phyloP scores from a whole-genome alignment of 1,284 basidiomycete species.

The Apiotrichum mycotoxinovorans region DNA sequence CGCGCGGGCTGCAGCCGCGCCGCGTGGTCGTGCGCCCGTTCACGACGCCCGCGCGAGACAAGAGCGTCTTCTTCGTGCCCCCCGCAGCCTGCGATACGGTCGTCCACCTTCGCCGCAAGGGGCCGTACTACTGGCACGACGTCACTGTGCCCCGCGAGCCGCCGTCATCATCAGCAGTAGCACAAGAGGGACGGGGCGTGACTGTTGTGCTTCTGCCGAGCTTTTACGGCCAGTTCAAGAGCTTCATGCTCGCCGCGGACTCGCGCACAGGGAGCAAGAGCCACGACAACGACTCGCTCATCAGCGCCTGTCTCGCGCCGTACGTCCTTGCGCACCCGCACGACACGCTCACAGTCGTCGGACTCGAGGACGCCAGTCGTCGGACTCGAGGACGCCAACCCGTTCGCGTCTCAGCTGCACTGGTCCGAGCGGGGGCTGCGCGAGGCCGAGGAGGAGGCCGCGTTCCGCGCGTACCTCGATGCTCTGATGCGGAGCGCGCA shows the following conservation, averaged over 20 bases:
- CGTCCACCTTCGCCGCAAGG: not conserved
- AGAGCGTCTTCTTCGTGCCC: not conserved
- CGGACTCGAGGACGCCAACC: slow-evolving; percentile 7
- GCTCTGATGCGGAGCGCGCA: not conserved
- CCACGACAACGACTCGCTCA: not conserved
- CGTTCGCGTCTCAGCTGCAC: not conserved
- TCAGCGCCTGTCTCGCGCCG: not conserved
- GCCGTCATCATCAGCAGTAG: too few species aligned
- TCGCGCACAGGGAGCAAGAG: not conserved
- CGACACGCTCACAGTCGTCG: slow-evolving; percentile 1
- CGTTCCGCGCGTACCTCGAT: not conserved
- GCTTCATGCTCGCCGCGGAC: not conserved
- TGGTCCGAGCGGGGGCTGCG: not conserved
- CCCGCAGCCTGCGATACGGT: not conserved
- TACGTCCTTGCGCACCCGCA: not conserved
- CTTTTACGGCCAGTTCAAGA: slow-evolving; percentile 4
- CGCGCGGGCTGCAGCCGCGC: not conserved
- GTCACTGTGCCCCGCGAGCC: not conserved
- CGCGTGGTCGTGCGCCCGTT: not conserved
- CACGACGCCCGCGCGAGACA: not conserved
- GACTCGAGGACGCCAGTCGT: slow-evolving; percentile 7
- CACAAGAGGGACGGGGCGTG: not conserved
- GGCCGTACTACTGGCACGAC: not conserved
- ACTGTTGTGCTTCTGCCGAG: not conserved
- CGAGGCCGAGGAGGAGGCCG: not conserved